Conservation (phyloP, 2,329 filamentous ascomycete genomes). For the Daldinia sp. region DNA sequence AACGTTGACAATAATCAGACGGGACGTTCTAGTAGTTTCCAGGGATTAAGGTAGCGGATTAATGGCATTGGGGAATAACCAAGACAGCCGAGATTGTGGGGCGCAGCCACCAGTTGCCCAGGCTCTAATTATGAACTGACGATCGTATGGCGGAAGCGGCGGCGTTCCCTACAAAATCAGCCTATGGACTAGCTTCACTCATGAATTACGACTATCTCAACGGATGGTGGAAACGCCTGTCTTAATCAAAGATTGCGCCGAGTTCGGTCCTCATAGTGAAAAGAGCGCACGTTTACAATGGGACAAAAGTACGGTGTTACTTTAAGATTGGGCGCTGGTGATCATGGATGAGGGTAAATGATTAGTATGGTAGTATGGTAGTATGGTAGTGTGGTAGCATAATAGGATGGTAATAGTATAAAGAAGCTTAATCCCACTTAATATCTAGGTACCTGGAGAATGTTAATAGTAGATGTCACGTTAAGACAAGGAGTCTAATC, state of each 20-base stretch:
- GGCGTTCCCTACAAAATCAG: conserved; percentile 21
- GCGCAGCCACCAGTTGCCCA: conserved; percentile 19
- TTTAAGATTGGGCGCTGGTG: background rate
- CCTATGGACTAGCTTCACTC: conserved; percentile 5
- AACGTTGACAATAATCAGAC: conserved; percentile 6
- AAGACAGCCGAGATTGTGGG: conserved; percentile 19
- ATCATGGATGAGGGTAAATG: background rate
- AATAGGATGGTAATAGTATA: too few species aligned
- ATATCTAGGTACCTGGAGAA: background rate
- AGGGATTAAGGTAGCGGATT: conserved; percentile 13
- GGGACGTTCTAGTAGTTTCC: conserved; percentile 8
- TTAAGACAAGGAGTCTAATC: background rate
- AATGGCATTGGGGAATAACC: conserved; percentile 17
- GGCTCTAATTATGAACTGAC: conserved; percentile 10
- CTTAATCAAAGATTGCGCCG: conserved; percentile 9
- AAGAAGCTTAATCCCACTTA: background rate
- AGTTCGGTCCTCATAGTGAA: conserved; percentile 10
- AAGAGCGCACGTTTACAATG: background rate
- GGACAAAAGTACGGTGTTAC: background rate
- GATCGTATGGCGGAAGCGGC: conserved; percentile 30
- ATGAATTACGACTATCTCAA: conserved; percentile 8
- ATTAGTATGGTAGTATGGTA: background rate
- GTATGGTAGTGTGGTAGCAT: too few species aligned
- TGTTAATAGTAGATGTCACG: background rate
- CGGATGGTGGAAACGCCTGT: conserved; percentile 8